These are phyloP conservation scores for Leccinum holopus DNA, from an alignment of 1,284 basidiomycete genomes.

Conservation along the genomic window DNA sequence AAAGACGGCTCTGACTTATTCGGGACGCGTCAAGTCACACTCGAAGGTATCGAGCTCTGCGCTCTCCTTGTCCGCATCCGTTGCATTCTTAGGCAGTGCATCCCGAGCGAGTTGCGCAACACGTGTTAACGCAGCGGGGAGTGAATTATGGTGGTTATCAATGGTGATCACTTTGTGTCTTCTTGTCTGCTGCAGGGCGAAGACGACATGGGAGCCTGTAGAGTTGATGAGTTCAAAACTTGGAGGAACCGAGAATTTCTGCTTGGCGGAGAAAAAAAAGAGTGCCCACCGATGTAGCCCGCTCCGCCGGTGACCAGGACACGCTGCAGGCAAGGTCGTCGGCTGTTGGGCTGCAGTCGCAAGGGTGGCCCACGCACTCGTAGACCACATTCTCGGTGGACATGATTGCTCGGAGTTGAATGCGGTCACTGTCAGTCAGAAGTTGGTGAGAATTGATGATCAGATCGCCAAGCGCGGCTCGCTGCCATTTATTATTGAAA, in stretches of 20 bases:
- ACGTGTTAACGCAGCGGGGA: conserved; percentile 68
- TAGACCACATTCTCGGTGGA: conserved; percentile 29
- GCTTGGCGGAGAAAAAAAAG: conserved; percentile 7
- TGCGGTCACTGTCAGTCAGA: not conserved
- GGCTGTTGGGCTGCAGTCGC: conserved; percentile 5
- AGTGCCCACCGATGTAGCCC: conserved; percentile 72
- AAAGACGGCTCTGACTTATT: conserved; percentile 76
- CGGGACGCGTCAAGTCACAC: conserved; percentile 74
- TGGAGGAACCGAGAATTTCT: not conserved
- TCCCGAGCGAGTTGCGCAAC: conserved; percentile 78
- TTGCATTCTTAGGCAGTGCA: conserved; percentile 62
- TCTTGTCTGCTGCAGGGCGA: conserved; percentile 81
- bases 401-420: conserved; percentile 20
- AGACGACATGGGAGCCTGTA: conserved; percentile 87
- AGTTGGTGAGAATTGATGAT: conserved; percentile 10
- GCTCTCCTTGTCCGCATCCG: conserved; percentile 63
- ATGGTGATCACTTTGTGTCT: conserved; percentile 91
- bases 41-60: conserved; percentile 68
- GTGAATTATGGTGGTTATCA: conserved; percentile 93
- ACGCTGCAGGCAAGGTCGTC: conserved; percentile 44
- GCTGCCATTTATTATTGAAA: conserved; percentile 15
- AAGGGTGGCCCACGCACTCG: conserved; percentile 31
- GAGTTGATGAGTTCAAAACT: conserved; percentile 16
- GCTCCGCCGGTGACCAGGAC: conserved; percentile 82
- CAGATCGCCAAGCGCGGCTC: conserved; percentile 1